phyloP scores from a whole-genome alignment of 768 basidiomycete species.

The Boletus insuetus region DNA sequence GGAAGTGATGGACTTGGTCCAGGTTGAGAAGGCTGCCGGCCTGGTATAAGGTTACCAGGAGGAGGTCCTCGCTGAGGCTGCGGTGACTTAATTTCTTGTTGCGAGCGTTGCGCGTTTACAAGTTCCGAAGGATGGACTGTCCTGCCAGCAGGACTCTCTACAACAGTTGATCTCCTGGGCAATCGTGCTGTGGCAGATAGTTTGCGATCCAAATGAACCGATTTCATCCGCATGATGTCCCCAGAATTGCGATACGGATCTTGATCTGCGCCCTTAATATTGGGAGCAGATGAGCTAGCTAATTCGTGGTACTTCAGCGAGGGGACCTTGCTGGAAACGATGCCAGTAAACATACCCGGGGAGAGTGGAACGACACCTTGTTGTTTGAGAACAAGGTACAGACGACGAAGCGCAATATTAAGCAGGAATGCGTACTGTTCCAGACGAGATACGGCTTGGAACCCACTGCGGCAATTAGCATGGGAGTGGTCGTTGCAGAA shows the following conservation, averaged over 20 bases:
- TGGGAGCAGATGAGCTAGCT: conserved; percentile 34
- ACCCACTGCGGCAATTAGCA: conserved; percentile 65
- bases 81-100: conserved; percentile 39
- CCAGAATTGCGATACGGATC: conserved; percentile 84
- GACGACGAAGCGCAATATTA: conserved; percentile 88
- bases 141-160: conserved; percentile 91
- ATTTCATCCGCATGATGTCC: conserved; percentile 94
- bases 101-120: conserved; percentile 44
- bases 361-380: conserved; percentile 86
- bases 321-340: conserved; percentile 3
- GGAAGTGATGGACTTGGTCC: conserved; percentile 31
- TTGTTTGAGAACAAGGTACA: conserved; percentile 85
- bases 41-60: conserved; percentile 35
- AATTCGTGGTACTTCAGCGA: conserved; percentile 9
- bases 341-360: conserved; percentile 49
- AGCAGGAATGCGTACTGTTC: conserved; percentile 98
- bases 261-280: conserved; percentile 40
- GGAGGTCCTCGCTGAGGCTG: conserved; percentile 40
- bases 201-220: conserved; percentile 92
- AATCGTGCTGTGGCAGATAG: conserved; percentile 89
- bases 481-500: conserved; percentile 79
- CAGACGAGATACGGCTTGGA: conserved; percentile 87
- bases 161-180: conserved; percentile 91
- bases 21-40: conserved; percentile 35
- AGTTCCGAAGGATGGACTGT: conserved; percentile 74